Percentiles rank a stretch among this genome's conserved stretches.
Conservation (phyloP, 2,329 filamentous ascomycete species). For the Fusarium albosuccineum region DNA sequence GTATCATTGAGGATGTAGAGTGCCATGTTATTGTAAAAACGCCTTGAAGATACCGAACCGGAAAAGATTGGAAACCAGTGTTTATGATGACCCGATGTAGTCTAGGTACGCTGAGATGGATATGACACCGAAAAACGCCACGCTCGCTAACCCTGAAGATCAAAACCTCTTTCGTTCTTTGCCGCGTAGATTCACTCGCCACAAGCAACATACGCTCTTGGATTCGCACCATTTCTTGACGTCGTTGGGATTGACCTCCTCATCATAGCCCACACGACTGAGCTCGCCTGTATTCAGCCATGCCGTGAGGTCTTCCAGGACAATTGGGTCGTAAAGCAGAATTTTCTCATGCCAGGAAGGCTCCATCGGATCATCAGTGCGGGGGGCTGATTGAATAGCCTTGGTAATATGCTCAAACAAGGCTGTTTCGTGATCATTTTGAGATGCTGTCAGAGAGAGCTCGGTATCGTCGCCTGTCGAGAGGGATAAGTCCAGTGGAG, state of each 20-base stretch:
- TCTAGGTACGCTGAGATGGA: constrained; percentile 14
- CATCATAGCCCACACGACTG: constrained; percentile 72
- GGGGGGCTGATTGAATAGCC: constrained; percentile 65
- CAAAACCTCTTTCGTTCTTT: constrained; percentile 65
- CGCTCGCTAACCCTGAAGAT: constrained; percentile 30
- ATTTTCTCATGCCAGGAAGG: constrained; percentile 94
- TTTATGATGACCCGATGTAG: constrained; percentile 7
- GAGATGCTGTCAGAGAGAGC: constrained; percentile 54
- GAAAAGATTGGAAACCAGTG: constrained; percentile 5
- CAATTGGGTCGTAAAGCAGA: constrained; percentile 90
- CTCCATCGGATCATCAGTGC: constrained; percentile 60
- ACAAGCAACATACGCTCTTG: constrained; percentile 86
- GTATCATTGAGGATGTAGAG: not conserved
- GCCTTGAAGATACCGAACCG: constrained; percentile 1
- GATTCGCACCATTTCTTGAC: constrained; percentile 93
- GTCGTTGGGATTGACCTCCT: constrained; percentile 71
- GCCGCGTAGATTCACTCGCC: constrained; percentile 69
- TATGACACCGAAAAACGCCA: constrained; percentile 26
- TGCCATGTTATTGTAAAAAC: not conserved
- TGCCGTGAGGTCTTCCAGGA: constrained; percentile 84
- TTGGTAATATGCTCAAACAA: constrained; percentile 67
- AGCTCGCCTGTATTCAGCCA: constrained; percentile 85
- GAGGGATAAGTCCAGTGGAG: constrained; percentile 57
- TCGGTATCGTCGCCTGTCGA: constrained; percentile 61
- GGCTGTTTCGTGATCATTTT: constrained; percentile 57